Base-by-base conservation (phyloP, 768 basidiomycete genomes). In the Austroboletus festivus region DNA sequence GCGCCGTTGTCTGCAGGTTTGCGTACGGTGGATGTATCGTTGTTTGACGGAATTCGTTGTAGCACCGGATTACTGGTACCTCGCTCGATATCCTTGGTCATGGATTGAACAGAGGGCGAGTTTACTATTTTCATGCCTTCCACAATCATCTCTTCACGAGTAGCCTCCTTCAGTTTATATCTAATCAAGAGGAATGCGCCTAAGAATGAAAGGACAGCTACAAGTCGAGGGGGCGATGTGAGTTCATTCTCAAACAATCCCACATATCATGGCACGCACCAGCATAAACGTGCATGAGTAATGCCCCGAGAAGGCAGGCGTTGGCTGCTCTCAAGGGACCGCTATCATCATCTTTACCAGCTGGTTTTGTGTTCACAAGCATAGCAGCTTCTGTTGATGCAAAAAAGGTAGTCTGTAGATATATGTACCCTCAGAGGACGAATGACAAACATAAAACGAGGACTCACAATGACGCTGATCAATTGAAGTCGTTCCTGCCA, bases 401-500 rank as follows among this genome's bases (percentile, higher is more conserved):
- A 46, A 83, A 82, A 61, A 83, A 83, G 0, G 81, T 83, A 0
- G 81, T 80, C 81, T 83, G 48, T 15, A 26, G 19, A 35, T 16
- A 42, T n/a, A 7, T 15, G 44, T 16, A 34, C 8, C 5, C 12
- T 53, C 23, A 47, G 26, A 47, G 22, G 24, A 23, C 10, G 35
- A 22, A 31, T 30, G 38, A 21, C 5, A 24, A 33, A 18, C 13
- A 23, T 10, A 19, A 21, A 18, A 13, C 1, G n/a, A 47, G 23
- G 22, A 67, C 79, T 57, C 39, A 80, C 81, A 43, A 82, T 80
- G 28, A 83, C 73, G 34, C 72, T 76, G 61, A 83, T 81, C 11
- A 83, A 66, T 63, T 82, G 79, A 37, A 83, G 69, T 35, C 81
- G 70, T 50, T 83, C 81, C 71, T 79, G 76, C 82, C 82, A 83